Percentiles rank a stretch among this genome's conserved stretches.
phyloP scores from a whole-genome alignment of 2,329 filamentous ascomycete genomes.

The Metarhizium sp. region DNA sequence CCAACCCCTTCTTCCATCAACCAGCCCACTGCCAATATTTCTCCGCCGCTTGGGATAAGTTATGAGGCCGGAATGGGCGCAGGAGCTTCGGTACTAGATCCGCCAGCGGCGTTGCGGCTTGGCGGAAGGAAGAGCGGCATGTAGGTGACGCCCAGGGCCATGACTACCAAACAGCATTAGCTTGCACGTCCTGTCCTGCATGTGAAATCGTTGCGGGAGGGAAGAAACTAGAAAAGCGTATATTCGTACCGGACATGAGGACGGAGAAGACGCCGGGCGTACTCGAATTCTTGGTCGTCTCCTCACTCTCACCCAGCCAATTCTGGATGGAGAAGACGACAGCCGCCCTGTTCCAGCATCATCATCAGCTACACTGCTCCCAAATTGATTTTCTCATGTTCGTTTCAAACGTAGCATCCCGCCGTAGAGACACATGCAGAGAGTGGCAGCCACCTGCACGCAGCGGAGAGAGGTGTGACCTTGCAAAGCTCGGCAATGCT shows the following conservation, averaged over 20 bases:
- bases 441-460: not conserved
- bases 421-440: not conserved
- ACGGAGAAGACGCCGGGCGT: constrained; percentile 67
- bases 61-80: constrained; percentile 17
- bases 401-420: not conserved
- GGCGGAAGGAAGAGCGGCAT: constrained; percentile 41
- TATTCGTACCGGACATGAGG: constrained; percentile 62
- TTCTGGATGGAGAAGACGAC: constrained; percentile 66
- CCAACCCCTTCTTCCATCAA: not conserved
- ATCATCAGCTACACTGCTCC: constrained; percentile 2
- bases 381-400: not conserved
- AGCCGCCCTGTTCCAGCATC: constrained; percentile 44
- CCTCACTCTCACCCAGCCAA: constrained; percentile 68
- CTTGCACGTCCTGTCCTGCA: not conserved
- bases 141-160: constrained; percentile 47
- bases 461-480: not conserved
- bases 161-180: constrained; percentile 31
- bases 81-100: constrained; percentile 24
- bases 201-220: too few relatives aligned
- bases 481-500: not conserved
- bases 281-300: constrained; percentile 50
- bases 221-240: not conserved
- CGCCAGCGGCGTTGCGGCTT: constrained; percentile 12
- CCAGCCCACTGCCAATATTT: not conserved
- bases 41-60: not conserved